Base-by-base conservation (phyloP, 306 rosid genomes). In the Parietaria judaica region DNA sequence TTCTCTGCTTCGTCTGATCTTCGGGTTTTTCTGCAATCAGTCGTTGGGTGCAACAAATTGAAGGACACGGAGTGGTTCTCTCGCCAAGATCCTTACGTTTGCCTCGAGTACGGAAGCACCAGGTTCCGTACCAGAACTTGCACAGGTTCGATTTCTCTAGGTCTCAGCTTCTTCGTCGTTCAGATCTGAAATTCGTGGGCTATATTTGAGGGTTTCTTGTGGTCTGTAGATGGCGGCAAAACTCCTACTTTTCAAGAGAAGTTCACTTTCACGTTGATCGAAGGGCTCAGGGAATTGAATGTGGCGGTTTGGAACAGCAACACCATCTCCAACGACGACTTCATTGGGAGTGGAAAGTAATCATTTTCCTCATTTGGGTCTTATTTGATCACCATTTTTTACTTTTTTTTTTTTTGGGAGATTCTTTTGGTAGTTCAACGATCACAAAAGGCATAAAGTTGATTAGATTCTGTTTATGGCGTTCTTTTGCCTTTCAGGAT, bases 291-390 rank as follows among this genome's bases (percentile, higher is more conserved):
- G 58, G 95, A 81, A 56, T 14, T 90, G 45, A 81, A 52, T 68
- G 90, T 80, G 51, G 0, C 62, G 11, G 97, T 90, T 63, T 87
- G 97, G 97, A 90, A 90, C 80, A 87, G 94, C 83, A 87, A 90
- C 54, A 80, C 86, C 6, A 34, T 86, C 78, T 43, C 82, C 46
- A 76, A 36, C 35, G 97, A 90, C 56, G 97, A 83, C 75, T 86
- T 83, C 51, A 90, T 90, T 61, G 97, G 96, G 61, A 79, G 73
- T 52, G 96, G 89, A 68, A 90, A 74, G 97, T 86, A 76, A 72
- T 56, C 64, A 36, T 36, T 11, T 12, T 43, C 72, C 39, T 36
- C 3, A 62, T 56, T 43, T 57, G 43, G 16, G 11, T 8, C 50
- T 46, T 8, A 46, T 13, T 46, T 46, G 8, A 7, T 46, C 50